Base-by-base conservation (phyloP, 2,329 filamentous ascomycete species). In the Paecilomyces dactylethromorphus region DNA sequence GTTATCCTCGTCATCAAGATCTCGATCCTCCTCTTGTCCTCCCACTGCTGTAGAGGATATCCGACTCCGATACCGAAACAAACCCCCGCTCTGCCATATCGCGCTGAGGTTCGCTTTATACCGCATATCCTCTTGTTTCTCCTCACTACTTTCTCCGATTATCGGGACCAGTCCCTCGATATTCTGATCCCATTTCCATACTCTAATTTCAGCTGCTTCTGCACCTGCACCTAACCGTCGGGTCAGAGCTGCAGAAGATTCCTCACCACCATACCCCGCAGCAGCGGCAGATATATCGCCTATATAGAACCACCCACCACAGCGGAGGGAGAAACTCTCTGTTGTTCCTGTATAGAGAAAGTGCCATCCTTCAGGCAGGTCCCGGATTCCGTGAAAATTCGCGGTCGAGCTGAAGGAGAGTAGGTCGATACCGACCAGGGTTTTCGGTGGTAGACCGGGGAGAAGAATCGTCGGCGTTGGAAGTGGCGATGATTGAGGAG, bases 331-430 rank as follows among this genome's bases (percentile, higher is more conserved):
- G 13, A 86, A 76, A 2, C 81, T 82, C 55, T 79, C 78, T 58
- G 82, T 84, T 21, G 81, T 80, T 24, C 84, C 81, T 0, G 80
- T 83, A 67, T 87, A 88, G 18, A 86, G 71, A 63, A 87, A 87
- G 67, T 87, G 85, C 67, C 81, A 78, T 51, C 85, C 85, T 1
- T 74, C 65, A 0, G 84, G 82, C 3, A 88, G 65, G 62, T 84
- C 79, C 62, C 82, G 84, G 64, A 88, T 81, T 29, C 85, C 85
- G 58, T 80, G 78, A 70, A 88, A 87, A 56, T 82, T 81, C 11
- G 82, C 76, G 11, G 84, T 84, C 3, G 84, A 83, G 15, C 83
- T 86, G 71, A 88, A 87, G 53, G 84, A 84, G 55, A 87, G 78
- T 21, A 82, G 74, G 63, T 81, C 77, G 58, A 81, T 74, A 49